Evolutionary conservation across 2,329 filamentous ascomycete genomes (phyloP).

Genomic region (Coleophoma eucalyptorum): DNA sequence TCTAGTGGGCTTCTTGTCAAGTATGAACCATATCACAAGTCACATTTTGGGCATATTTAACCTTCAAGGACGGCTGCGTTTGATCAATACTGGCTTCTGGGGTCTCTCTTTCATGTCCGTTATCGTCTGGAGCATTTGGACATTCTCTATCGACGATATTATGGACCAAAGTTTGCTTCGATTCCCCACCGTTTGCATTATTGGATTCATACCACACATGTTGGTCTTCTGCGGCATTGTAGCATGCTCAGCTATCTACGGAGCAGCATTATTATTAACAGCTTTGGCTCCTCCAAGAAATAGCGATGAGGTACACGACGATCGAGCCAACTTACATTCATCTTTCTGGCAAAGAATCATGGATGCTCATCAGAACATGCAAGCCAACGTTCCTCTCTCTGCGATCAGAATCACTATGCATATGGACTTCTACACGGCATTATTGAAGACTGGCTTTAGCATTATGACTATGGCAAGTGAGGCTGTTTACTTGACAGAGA

Average conservation of each 20-base stretch:
- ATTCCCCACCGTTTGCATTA: slow-evolving; percentile 91
- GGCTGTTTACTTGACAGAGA: slow-evolving; percentile 93
- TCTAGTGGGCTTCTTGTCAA: slow-evolving; percentile 81
- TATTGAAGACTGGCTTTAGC: slow-evolving; percentile 82
- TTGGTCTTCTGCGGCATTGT: slow-evolving; percentile 77
- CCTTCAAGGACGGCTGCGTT: slow-evolving; percentile 72
- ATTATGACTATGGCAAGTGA: slow-evolving; percentile 91
- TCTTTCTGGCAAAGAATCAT: slow-evolving; percentile 57
- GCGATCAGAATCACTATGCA: slow-evolving; percentile 77
- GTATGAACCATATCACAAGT: slow-evolving; percentile 83
- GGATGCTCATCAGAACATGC: slow-evolving; percentile 81
- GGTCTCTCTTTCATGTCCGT: slow-evolving; percentile 84
- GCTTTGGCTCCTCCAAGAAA: slow-evolving; percentile 48
- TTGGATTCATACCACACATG: slow-evolving; percentile 93
- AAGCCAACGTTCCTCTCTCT: slow-evolving; percentile 83
- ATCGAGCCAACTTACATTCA: slow-evolving; percentile 32
- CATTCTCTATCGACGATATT: slow-evolving; percentile 58
- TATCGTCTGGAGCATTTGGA: slow-evolving; percentile 72
- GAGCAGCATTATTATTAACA: slow-evolving; percentile 70
- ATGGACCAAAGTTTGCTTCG: slow-evolving; percentile 65
- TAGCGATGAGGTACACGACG: slow-evolving; percentile 21
- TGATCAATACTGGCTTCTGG: slow-evolving; percentile 87
- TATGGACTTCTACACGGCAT: slow-evolving; percentile 93
- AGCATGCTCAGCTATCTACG: slow-evolving; percentile 74
- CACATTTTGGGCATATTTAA: slow-evolving; percentile 79